Evolutionary conservation across 441 rosid genomes (phyloP), one percentile per base, ranked within the genome.

Genomic region (Mallotus japonicus): DNA sequence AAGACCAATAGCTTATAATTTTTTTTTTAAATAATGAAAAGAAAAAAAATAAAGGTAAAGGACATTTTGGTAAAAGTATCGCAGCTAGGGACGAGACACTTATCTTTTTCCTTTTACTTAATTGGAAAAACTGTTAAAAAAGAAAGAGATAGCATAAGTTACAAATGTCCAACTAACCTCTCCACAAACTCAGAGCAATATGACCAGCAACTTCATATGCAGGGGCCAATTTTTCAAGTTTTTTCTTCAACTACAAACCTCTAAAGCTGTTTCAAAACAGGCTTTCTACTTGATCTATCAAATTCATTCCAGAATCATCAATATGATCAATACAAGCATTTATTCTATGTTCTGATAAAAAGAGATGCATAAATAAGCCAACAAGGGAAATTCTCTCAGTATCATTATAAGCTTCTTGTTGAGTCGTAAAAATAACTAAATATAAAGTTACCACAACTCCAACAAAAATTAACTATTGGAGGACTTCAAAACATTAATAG

Each of bases 301-400:
- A 87, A 78, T 92, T 94, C 99, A 94, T 94, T 72, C 99, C 97
- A 32, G 95, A 93, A 67, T 84, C 99, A 81, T 94, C 97, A 54
- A 92, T 90, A 74, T 88, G 82, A 81, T 92, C 97, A 78, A 94
- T 90, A 46, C 81, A 83, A 62, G 97, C 97, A 84, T 92, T 0
- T 24, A 2, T 24, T 24, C 2, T 24, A 88, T 17, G 79, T 81
- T 22, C 95, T 97, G 17, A 85, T 75, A 6, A 94, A 72, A 53
- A 94, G 84, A 67, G 92, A 92, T 0, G 97, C 97, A 94, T 86
- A 65, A 94, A 94, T 9, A 95, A 94, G 91, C 97, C 90, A 79
- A 90, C 97, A 55, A 92, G 86, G 44, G 96, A 92, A 61, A 94
- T 89, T 79, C 94, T 76, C 84, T 87, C 97, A 0, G 94, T 90